These are phyloP conservation scores for Coemansia sp. DNA, from an alignment of 192 early-diverging fungal species.

Conservation along the genomic window DNA sequence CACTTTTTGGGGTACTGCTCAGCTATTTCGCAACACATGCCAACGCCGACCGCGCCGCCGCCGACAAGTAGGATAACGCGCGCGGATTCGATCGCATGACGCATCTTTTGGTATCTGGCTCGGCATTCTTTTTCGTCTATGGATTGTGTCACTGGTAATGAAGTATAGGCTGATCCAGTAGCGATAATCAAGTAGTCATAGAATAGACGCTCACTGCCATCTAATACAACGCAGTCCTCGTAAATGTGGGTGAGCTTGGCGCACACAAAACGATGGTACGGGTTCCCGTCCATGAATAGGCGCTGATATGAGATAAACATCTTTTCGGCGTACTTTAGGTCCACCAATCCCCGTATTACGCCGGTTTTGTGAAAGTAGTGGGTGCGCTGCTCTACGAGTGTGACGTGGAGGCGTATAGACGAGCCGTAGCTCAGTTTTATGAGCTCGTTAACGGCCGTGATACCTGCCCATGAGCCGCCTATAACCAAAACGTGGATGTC, in stretches of 20 bases:
- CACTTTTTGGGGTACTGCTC: slow-evolving; percentile 51
- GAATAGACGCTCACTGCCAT: slow-evolving; percentile 50
- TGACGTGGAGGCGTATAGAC: slow-evolving; percentile 46
- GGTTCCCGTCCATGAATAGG: slow-evolving; percentile 37
- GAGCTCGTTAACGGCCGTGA: slow-evolving; percentile 50
- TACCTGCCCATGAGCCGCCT: slow-evolving; percentile 59
- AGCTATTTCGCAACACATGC: slow-evolving; percentile 60
- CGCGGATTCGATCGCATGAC: slow-evolving; percentile 51
- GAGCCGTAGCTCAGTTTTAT: slow-evolving; percentile 25
- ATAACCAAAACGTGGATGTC: slow-evolving; percentile 56
- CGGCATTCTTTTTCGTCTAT: slow-evolving; percentile 35
- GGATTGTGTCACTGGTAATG: slow-evolving; percentile 53
- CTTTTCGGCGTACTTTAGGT: slow-evolving; percentile 44
- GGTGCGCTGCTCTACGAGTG: slow-evolving; percentile 58
- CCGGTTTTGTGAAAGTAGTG: slow-evolving; percentile 60
- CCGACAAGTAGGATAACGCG: slow-evolving; percentile 63
- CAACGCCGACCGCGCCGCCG: slow-evolving; percentile 63
- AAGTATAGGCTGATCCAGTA: slow-evolving; percentile 61
- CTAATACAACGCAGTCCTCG: slow-evolving; percentile 54
- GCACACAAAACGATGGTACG: slow-evolving; percentile 53
- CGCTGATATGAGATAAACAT: slow-evolving; percentile 60
- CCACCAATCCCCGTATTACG: slow-evolving; percentile 55
- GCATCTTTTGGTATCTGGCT: slow-evolving; percentile 34
- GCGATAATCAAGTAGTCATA: slow-evolving; percentile 73
- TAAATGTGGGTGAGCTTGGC: slow-evolving; percentile 51